Evolutionary conservation across 2,329 filamentous ascomycete genomes (phyloP).

Genomic region (Aspergillus sp.): DNA sequence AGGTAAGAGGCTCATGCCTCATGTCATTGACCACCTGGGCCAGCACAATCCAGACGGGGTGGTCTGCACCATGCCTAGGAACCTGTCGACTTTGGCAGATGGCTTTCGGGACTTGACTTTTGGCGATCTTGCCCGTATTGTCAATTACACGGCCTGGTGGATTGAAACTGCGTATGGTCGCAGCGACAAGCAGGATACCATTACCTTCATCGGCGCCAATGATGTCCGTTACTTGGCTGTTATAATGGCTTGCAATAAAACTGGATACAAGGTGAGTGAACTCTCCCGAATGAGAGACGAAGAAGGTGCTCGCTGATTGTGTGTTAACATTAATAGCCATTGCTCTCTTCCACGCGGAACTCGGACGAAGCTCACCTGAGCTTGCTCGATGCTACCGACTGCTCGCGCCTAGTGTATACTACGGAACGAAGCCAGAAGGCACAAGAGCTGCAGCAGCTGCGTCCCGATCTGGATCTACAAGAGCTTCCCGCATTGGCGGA

Average conservation of each 20-base stretch:
- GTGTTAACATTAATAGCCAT: background rate
- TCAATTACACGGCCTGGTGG: constrained; percentile 17
- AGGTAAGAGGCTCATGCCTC: constrained; percentile 6
- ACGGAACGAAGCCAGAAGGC: constrained; percentile 16
- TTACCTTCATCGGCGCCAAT: constrained; percentile 15
- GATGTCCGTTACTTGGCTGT: constrained; percentile 15
- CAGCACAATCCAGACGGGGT: constrained; percentile 2
- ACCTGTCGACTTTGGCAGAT: constrained; percentile 1
- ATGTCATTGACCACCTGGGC: constrained; percentile 6
- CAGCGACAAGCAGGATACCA: constrained; percentile 7
- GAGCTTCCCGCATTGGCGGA: constrained; percentile 5
- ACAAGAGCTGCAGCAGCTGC: constrained; percentile 8
- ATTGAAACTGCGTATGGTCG: constrained; percentile 15
- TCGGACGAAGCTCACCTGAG: constrained; percentile 11
- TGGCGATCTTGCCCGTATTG: constrained; percentile 12
- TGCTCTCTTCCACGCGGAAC: constrained; percentile 15
- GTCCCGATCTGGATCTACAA: constrained; percentile 2
- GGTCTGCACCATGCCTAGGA: constrained; percentile 4
- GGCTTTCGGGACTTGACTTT: constrained; percentile 11
- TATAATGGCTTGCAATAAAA: constrained; percentile 14
- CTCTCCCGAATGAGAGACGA: too few species aligned
- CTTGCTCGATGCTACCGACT: constrained; percentile 10
- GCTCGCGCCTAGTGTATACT: constrained; percentile 18
- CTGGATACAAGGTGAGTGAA: constrained; percentile 11
- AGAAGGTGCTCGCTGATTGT: background rate